Evolutionary conservation across 202 grass and related monocot genomes (phyloP).

Genomic region (Saccharum hybrid): DNA sequence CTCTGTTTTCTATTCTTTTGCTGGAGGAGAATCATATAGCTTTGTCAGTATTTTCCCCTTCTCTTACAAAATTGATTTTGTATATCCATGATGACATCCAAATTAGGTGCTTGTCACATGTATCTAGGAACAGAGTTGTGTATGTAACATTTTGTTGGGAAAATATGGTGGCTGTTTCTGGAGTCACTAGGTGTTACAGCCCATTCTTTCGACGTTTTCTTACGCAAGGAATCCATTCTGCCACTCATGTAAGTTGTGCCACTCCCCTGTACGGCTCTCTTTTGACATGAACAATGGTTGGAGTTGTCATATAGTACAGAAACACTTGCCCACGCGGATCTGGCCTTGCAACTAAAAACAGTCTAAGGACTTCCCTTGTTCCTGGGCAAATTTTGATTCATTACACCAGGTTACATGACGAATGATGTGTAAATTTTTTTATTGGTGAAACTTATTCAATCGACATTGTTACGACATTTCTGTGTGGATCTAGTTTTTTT

Average conservation of each 20-base stretch:
- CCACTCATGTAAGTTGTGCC: constrained; percentile 26
- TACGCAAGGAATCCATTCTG: constrained; percentile 10
- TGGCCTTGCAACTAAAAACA: constrained; percentile 19
- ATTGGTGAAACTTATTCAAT: not conserved
- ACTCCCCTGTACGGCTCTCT: constrained; percentile 2
- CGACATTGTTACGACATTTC: not conserved
- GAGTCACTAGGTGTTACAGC: constrained; percentile 37
- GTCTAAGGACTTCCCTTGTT: not conserved
- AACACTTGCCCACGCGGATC: not conserved
- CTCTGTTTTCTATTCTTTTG: constrained; percentile 39
- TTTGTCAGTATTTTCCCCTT: constrained; percentile 23
- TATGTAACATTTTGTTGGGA: constrained; percentile 53
- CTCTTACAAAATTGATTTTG: constrained; percentile 36
- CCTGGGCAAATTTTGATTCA: not conserved
- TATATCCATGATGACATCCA: constrained; percentile 33
- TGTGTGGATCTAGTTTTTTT: not conserved
- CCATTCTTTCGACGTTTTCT: constrained; percentile 37
- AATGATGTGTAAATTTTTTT: not conserved
- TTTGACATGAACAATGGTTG: constrained; percentile 22
- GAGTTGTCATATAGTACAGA: not conserved
- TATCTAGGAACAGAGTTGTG: constrained; percentile 49
- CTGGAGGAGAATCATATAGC: constrained; percentile 36
- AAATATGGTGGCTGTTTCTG: constrained; percentile 36
- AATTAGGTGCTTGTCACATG: constrained; percentile 32
- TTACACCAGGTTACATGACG: not conserved